A percentile compares a stretch with the other conserved stretches of the same genome.
These are phyloP conservation scores for Russula ochroleuca DNA, from an alignment of 768 basidiomycete genomes.

Conservation along the genomic window DNA sequence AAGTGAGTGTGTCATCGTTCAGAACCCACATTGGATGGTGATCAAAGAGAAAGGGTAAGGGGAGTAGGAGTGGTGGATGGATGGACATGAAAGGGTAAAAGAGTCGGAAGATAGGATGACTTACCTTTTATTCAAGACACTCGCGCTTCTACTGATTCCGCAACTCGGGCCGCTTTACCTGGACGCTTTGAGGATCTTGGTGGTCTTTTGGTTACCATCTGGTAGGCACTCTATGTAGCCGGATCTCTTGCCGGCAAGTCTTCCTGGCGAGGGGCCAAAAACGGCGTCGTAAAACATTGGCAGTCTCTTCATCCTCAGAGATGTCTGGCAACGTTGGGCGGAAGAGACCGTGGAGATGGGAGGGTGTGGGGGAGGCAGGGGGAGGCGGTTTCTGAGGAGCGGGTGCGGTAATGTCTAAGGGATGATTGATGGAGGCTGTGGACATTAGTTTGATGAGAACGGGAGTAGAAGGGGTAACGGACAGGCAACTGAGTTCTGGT, in stretches of 20 bases:
- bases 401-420: constrained; percentile 66
- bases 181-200: constrained; percentile 91
- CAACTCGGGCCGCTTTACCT: constrained; percentile 84
- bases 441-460: constrained; percentile 25
- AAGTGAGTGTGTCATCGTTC: constrained; percentile 1
- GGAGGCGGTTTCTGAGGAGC: constrained; percentile 85
- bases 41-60: not conserved
- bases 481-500: no score
- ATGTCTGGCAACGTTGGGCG: constrained; percentile 88
- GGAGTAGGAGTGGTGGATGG: not conserved
- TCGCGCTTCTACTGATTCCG: constrained; percentile 95
- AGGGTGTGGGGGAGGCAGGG: constrained; percentile 62
- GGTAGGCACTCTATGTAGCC: constrained; percentile 93
- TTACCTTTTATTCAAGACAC: constrained; percentile 88
- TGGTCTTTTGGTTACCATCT: constrained; percentile 68
- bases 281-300: constrained; percentile 58
- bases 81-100: not conserved
- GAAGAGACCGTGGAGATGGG: constrained; percentile 74
- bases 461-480: not conserved
- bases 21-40: not conserved
- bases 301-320: constrained; percentile 67
- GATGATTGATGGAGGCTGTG: constrained; percentile 56
- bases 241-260: constrained; percentile 78
- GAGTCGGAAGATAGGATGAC: constrained; percentile 28
- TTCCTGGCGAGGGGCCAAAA: constrained; percentile 82